A percentile compares a stretch with the other conserved stretches of the same genome.
Conservation (phyloP, 1,139 yeast species). For the Debaryomyces subglobosus region DNA sequence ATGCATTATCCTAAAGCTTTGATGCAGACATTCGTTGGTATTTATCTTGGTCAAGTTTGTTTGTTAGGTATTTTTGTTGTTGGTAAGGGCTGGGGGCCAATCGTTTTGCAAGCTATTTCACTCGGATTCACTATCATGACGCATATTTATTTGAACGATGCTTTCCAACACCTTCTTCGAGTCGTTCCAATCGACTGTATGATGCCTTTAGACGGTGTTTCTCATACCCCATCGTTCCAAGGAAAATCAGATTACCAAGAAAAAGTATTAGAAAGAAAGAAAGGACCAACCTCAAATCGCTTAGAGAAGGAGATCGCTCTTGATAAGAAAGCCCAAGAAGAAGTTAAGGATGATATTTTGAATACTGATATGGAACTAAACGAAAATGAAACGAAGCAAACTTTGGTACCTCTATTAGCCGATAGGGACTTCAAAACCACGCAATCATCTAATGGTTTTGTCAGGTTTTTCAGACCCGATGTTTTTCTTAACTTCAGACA, state of each 20-base stretch:
- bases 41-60: conserved; percentile 86
- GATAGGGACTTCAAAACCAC: conserved; percentile 50
- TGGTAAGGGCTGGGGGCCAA: conserved; percentile 95
- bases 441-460: conserved; percentile 32
- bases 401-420: conserved; percentile 52
- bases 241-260: conserved; percentile 40
- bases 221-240: conserved; percentile 59
- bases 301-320: conserved; percentile 17
- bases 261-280: conserved; percentile 32
- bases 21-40: conserved; percentile 84
- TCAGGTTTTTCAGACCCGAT: conserved; percentile 67
- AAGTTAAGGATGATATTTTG: conserved; percentile 27
- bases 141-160: conserved; percentile 61
- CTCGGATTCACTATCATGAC: conserved; percentile 65
- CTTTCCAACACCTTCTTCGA: conserved; percentile 64
- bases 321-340: conserved; percentile 22
- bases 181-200: conserved; percentile 69
- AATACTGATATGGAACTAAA: conserved; percentile 18
- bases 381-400: conserved; percentile 15
- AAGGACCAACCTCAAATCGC: conserved; percentile 8
- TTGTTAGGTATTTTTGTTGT: conserved; percentile 83
- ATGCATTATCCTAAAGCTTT: conserved; percentile 85
- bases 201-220: conserved; percentile 69
- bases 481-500: conserved; percentile 59
- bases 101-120: conserved; percentile 71